A percentile compares a stretch with the other conserved stretches of the same genome.
phyloP scores from a whole-genome alignment of 805 yeast species.

The Candida pseudofarinosa region DNA sequence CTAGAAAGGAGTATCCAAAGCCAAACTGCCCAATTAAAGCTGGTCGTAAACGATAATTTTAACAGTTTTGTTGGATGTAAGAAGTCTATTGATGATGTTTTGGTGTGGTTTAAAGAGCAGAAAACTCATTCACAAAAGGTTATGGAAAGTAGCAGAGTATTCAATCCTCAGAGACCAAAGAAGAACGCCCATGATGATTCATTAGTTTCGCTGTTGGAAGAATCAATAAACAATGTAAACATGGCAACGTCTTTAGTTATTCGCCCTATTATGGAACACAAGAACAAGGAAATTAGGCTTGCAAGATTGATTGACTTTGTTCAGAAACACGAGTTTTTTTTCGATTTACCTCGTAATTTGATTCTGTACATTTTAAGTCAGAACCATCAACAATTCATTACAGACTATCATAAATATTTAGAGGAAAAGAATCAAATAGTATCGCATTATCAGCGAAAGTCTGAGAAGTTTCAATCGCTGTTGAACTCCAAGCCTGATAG shows the following conservation, averaged over 20 bases:
- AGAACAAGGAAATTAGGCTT: constrained; percentile 31
- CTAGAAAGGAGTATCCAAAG: constrained; percentile 31
- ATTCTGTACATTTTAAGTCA: constrained; percentile 22
- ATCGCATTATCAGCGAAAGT: constrained; percentile 8
- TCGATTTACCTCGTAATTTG: constrained; percentile 33
- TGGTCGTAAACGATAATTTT: constrained; percentile 34
- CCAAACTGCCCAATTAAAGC: constrained; percentile 33
- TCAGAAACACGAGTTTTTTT: constrained; percentile 26
- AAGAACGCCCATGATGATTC: constrained; percentile 15
- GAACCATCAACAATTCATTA: constrained; percentile 34
- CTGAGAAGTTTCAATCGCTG: constrained; percentile 9
- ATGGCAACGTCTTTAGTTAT: constrained; percentile 34
- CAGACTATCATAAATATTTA: constrained; percentile 28
- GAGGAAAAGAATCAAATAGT: constrained; percentile 19
- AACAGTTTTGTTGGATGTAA: constrained; percentile 34
- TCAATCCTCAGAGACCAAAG: constrained; percentile 29
- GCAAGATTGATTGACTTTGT: constrained; percentile 33
- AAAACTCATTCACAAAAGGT: constrained; percentile 34
- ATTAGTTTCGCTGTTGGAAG: constrained; percentile 33
- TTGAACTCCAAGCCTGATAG: constrained; percentile 5
- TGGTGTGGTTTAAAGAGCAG: constrained; percentile 29
- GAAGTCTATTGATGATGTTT: constrained; percentile 34
- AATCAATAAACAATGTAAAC: constrained; percentile 35
- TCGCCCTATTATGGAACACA: constrained; percentile 38
- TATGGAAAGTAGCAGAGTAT: constrained; percentile 29